Evolutionary conservation across 1,284 basidiomycete genomes (phyloP), one percentile per base, ranked within the genome.

Genomic region (Quambalaria eucalypti): DNA sequence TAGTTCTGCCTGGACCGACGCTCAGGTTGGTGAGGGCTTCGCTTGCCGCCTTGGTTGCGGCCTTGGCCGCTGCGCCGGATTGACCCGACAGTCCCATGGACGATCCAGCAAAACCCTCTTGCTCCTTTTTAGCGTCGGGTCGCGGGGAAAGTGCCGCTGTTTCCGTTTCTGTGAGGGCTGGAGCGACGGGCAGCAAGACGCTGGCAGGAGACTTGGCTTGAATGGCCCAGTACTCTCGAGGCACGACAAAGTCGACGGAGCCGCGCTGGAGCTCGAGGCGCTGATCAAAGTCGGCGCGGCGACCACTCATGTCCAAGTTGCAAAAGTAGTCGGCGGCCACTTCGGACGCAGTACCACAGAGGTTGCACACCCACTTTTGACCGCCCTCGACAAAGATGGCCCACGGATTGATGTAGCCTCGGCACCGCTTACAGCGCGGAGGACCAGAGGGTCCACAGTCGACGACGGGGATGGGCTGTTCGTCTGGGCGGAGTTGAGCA

Each of bases 321-420:
- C 84, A 87, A 73, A 90, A 96, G 78, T 96, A 96, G 55, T 87
- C 85, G 36, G 64, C 56, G 8, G 65, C 59, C 8, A 73, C 90
- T 78, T 85, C 81, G 21, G 88, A 91, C 63, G 87, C 82, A 58
- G 84, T 82, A 7, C 81, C 79, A 77, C 95, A 99, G 4, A 99
- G 76, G 79, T 97, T 98, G 77, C 95, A 99, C 64, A 82, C 84
- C 88, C 91, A 98, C 64, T 81, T 83, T 59, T 83, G 82, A 2
- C 95, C 95, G 8, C 88, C 89, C 33, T 88, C 83, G 16, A 84
- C 80, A 82, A 89, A 98, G 29, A 81, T 80, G 72, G 87, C 90
- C 91, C 91, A 98, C 0, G 92, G 86, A 74, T 97, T 98, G 70
- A 99, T 82, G 77, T 98, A 99, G 0, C 82, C 89, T 64, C 90